Evolutionary conservation across 169 alveolate genomes (phyloP).

Genomic region (Plasmodium chabaudi): DNA sequence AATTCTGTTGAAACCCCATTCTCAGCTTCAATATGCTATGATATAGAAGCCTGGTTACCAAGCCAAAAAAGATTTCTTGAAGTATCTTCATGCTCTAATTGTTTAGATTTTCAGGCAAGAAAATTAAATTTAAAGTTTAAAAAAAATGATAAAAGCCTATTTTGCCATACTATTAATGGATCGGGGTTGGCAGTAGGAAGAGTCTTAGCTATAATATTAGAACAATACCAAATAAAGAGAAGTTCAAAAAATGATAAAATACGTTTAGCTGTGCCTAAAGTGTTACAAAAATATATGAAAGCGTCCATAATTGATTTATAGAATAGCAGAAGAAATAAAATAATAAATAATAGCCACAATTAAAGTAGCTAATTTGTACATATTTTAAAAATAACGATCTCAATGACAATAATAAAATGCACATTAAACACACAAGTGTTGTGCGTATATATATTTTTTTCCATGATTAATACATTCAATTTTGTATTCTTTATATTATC

Average conservation of each 20-base stretch:
- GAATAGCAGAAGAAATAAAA: no score
- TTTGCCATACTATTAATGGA: conserved; percentile 84
- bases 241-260: conserved; percentile 55
- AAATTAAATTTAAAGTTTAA: conserved; percentile 75
- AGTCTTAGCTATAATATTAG: conserved; percentile 83
- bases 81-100: conserved; percentile 85
- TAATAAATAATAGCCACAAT: no score
- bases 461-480: no score
- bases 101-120: conserved; percentile 83
- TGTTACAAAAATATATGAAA: conserved; percentile 79
- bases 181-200: conserved; percentile 88
- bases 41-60: conserved; percentile 85
- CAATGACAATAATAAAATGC: no score
- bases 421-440: no score
- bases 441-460: no score
- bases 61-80: conserved; percentile 81
- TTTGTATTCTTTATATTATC: no score
- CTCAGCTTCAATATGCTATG: conserved; percentile 81
- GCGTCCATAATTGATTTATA: not conserved
- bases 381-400: no score
- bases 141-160: conserved; percentile 38
- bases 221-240: conserved; percentile 74
- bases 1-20: conserved; percentile 79
- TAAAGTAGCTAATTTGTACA: no score
- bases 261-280: conserved; percentile 79